phyloP scores from a whole-genome alignment of 371 early-diverging fungal species.

The Zancudomyces culisetae region DNA sequence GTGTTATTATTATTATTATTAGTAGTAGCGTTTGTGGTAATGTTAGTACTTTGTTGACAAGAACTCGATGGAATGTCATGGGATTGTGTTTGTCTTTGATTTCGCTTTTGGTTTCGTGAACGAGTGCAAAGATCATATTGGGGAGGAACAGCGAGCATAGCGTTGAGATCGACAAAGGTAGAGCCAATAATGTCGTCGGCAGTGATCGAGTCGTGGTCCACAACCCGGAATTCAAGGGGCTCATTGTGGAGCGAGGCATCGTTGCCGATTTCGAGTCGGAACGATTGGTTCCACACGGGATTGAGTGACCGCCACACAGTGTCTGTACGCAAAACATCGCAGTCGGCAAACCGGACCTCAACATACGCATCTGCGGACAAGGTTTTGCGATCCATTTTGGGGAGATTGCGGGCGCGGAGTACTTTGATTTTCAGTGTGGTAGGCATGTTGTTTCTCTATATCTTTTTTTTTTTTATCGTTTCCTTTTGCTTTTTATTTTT shows the following conservation, averaged over 20 bases:
- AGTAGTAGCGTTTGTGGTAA: background rate
- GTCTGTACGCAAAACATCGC: slow-evolving; percentile 34
- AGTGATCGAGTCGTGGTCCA: slow-evolving; percentile 58
- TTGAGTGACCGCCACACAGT: slow-evolving; percentile 43
- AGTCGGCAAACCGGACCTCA: slow-evolving; percentile 47
- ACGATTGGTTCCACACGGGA: slow-evolving; percentile 55
- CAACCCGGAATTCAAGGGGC: slow-evolving; percentile 45
- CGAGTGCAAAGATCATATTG: too few relatives aligned
- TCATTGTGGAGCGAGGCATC: slow-evolving; percentile 54
- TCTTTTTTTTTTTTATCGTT: too few relatives aligned
- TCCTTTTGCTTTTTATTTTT: too few relatives aligned
- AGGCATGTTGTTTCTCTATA: too few relatives aligned
- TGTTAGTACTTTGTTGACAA: too few relatives aligned
- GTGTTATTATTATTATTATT: background rate
- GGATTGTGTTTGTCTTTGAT: too few relatives aligned
- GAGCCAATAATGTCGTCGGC: slow-evolving; percentile 53
- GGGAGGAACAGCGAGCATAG: too few relatives aligned
- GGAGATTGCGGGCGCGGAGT: slow-evolving; percentile 44
- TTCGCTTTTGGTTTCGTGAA: background rate
- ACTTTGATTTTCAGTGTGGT: slow-evolving; percentile 52
- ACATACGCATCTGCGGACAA: slow-evolving; percentile 57
- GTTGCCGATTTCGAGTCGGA: slow-evolving; percentile 40
- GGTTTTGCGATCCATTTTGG: slow-evolving; percentile 55
- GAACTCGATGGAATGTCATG: too few relatives aligned
- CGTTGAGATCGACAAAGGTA: slow-evolving; percentile 50